Evolutionary conservation across 805 yeast genomes (phyloP), one percentile per base, ranked within the genome.

Genomic region (Tetrapisispora phaffii): DNA sequence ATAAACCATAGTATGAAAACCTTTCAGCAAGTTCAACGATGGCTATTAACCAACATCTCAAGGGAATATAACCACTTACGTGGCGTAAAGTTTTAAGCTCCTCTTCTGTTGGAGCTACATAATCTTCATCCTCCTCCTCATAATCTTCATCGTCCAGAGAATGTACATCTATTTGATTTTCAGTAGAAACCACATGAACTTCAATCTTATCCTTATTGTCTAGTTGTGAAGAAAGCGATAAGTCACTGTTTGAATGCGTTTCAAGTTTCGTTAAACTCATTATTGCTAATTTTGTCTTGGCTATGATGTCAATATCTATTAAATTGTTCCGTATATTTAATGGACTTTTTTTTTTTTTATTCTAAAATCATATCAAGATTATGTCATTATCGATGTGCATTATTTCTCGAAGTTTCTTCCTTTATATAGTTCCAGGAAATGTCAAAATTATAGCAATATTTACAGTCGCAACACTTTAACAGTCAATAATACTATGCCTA

Each of bases 1-100:
- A 73, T 48, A 82, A 68, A 57, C 94, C 93, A 56, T 85, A 85
- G 69, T 80, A 85, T 9, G 90, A 74, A 60, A 85, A 84, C 52
- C 95, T 75, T 64, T 85, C 95, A 39, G 88, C 76, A 49, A 85
- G 75, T 66, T 85, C 94, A 34, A 85, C 85, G 35, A 83, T 45
- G 49, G 76, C 77, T 47, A 80, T 72, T 44, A 77, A 62, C 62
- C 76, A 77, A 31, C 73, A 62, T 24, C 69, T 66, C 45, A 65
- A 65, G 13, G 78, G 74, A 43, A 79, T 74, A 28, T 66, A 56
- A 28, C 80, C 82, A 7, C 52, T 39, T 9, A 62, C 62, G 43
- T 53, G 63, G 47, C 50, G 55, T 36, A 62, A 46, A n/a, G 60
- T 58, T 17, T 41, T 43, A 47, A 54, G 29, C 42, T 62, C 65